Percentiles rank a stretch among this genome's conserved stretches.
These are phyloP conservation scores for Boletus tylopilopsis DNA, from an alignment of 768 basidiomycete species.

Conservation along the genomic window DNA sequence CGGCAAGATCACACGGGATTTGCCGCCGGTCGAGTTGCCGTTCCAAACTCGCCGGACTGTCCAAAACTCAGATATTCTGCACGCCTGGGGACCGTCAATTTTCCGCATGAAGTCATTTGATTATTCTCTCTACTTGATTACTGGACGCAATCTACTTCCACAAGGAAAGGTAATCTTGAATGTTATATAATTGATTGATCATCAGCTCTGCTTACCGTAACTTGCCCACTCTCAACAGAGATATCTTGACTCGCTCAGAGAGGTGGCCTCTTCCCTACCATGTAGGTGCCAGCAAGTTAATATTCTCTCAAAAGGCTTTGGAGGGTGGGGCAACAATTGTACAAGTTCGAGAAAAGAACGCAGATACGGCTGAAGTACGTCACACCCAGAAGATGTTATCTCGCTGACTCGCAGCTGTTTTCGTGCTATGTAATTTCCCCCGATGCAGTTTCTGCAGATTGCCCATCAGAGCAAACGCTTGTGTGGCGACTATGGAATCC, in stretches of 20 bases:
- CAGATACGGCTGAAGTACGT: conserved; percentile 76
- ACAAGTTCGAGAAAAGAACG: conserved; percentile 83
- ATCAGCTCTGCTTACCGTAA: background rate
- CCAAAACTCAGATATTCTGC: no score
- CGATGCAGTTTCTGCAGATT: conserved; percentile 66
- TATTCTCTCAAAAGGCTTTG: conserved; percentile 52
- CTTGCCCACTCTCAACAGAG: conserved; percentile 37
- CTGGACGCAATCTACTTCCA: conserved; percentile 74
- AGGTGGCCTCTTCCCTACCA: conserved; percentile 39
- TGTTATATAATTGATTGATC: no score
- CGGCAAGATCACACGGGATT: no score
- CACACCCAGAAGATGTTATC: background rate
- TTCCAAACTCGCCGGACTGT: no score
- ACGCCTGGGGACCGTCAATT: no score
- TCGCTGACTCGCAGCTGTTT: background rate
- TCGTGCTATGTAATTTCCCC: background rate
- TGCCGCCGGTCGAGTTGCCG: no score
- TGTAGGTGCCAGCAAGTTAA: background rate
- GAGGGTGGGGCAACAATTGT: conserved; percentile 87
- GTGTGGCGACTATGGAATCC: conserved; percentile 73
- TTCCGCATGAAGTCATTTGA: conserved; percentile 41
- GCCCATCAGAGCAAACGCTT: conserved; percentile 66
- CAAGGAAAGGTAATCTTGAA: conserved; percentile 75
- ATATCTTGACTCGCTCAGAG: conserved; percentile 71
- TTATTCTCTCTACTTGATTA: conserved; percentile 84